Conservation (phyloP, 208 protist species). For the Trypanosoma cruzi region DNA sequence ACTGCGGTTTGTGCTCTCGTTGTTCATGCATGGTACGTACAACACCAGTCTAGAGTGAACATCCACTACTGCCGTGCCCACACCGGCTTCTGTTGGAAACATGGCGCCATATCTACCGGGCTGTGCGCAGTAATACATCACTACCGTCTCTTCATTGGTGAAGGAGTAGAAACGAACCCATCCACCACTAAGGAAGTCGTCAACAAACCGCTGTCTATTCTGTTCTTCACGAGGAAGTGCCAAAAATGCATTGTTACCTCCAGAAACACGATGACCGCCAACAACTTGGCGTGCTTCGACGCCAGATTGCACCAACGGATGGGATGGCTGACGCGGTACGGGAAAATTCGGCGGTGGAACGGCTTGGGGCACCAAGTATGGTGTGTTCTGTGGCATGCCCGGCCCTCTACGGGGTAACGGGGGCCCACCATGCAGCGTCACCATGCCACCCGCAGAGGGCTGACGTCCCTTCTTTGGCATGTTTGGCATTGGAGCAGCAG, state of each 20-base stretch:
- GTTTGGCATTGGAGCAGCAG: background rate
- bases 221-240: conserved; percentile 72
- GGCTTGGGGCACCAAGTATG: background rate
- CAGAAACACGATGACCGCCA: conserved; percentile 4
- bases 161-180: conserved; percentile 91
- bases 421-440: conserved; percentile 50
- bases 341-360: conserved; percentile 12
- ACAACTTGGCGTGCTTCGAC: background rate
- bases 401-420: conserved; percentile 70
- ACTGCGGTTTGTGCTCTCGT: conserved; percentile 79
- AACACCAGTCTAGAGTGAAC: conserved; percentile 81
- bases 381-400: conserved; percentile 30
- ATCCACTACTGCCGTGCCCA: conserved; percentile 84
- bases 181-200: conserved; percentile 80
- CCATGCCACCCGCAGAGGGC: conserved; percentile 51
- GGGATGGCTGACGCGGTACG: conserved; percentile 13
- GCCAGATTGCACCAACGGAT: conserved; percentile 25
- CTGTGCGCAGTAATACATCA: conserved; percentile 90
- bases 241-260: conserved; percentile 50
- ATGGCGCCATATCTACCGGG: conserved; percentile 86
- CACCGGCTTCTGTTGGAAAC: conserved; percentile 78
- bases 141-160: conserved; percentile 72
- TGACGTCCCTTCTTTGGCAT: conserved; percentile 27
- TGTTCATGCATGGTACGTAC: conserved; percentile 88
- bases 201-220: conserved; percentile 79